A percentile compares a stretch with the other conserved stretches of the same genome.
phyloP scores from a whole-genome alignment of 192 early-diverging fungal genomes.

The Kickxella alabastrina region DNA sequence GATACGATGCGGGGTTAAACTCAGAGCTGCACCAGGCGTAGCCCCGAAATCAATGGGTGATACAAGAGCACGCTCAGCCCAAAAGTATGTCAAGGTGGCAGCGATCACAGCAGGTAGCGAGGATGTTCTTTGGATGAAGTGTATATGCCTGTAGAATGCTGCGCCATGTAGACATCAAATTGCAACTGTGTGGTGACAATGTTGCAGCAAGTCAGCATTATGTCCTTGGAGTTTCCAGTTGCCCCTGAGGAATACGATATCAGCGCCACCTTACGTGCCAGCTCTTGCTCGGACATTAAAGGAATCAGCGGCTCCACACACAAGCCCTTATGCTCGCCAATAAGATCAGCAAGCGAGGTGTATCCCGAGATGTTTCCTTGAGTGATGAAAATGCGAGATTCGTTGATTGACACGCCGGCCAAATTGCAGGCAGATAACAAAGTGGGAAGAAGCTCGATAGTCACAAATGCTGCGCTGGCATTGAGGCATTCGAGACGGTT shows the following conservation, averaged over 20 bases:
- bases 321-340: neutral
- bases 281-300: too few relatives aligned
- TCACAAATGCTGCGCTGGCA: conserved; percentile 15
- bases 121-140: neutral
- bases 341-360: neutral
- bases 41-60: conserved; percentile 19
- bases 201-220: conserved; percentile 38
- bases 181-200: conserved; percentile 13
- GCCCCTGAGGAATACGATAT: conserved; percentile 42
- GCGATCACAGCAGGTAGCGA: conserved; percentile 14
- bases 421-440: conserved; percentile 1
- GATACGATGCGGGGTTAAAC: conserved; percentile 7
- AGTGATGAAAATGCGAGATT: neutral
- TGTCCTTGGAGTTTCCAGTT: conserved; percentile 30
- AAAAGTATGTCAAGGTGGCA: conserved; percentile 23
- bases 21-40: conserved; percentile 17
- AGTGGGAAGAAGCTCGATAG: conserved; percentile 12
- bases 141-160: neutral
- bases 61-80: conserved; percentile 36
- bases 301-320: too few relatives aligned
- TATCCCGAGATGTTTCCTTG: neutral
- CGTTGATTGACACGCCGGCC: neutral
- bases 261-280: conserved; percentile 15
- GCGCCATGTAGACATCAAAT: conserved; percentile 8
- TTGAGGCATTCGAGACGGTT: conserved; percentile 7